Conservation (phyloP, 345 rosid species). For the Melaleuca quinquenervia region DNA sequence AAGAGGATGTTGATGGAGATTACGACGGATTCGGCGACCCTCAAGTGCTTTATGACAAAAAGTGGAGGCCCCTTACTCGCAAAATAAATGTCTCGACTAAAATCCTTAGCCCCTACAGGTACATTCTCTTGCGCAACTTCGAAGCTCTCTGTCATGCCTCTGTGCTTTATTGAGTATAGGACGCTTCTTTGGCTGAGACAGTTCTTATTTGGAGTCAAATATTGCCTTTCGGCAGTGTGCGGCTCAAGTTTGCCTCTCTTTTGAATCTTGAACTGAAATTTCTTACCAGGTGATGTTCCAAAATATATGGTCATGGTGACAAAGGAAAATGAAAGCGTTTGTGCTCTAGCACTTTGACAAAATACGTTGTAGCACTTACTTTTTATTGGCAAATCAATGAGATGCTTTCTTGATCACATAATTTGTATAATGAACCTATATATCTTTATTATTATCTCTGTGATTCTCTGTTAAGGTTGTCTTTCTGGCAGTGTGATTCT, state of each 20-base stretch:
- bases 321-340: neutral
- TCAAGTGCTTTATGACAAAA: constrained; percentile 6
- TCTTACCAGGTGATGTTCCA: neutral
- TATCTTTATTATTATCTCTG: neutral
- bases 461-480: neutral
- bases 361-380: neutral
- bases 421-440: neutral
- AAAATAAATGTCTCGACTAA: constrained; percentile 8
- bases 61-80: constrained; percentile 20
- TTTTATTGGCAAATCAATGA: neutral
- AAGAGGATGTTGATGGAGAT: constrained; percentile 1
- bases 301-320: neutral
- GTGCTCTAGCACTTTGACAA: neutral
- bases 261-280: neutral
- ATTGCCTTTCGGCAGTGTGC: neutral
- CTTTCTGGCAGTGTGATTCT: neutral
- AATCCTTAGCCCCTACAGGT: constrained; percentile 15
- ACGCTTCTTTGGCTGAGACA: neutral
- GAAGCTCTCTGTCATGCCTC: neutral
- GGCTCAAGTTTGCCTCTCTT: neutral
- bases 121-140: neutral
- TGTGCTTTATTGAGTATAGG: neutral
- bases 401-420: neutral
- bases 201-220: neutral
- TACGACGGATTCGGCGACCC: constrained; percentile 3